Evolutionary conservation across 805 yeast species (phyloP).

Genomic region (Spathaspora hagerdaliae): DNA sequence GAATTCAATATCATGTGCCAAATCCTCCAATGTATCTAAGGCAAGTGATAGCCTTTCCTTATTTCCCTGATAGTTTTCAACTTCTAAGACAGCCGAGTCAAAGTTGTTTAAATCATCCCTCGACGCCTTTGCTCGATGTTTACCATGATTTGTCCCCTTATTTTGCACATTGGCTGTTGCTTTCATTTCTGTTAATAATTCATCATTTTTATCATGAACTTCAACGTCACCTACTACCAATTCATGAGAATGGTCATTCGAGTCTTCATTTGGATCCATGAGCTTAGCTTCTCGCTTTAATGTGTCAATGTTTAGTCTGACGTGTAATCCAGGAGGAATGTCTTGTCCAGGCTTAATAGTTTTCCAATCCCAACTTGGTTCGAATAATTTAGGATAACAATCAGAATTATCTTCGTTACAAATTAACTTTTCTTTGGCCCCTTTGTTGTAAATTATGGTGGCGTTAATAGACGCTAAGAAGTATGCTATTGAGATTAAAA

Average conservation of each 20-base stretch:
- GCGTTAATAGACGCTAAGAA: background rate
- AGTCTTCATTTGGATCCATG: slow-evolving; percentile 24
- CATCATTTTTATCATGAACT: slow-evolving; percentile 2
- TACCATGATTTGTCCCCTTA: background rate
- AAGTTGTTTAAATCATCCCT: slow-evolving; percentile 15
- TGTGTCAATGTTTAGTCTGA: slow-evolving; percentile 71
- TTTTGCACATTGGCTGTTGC: background rate
- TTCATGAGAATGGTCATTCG: slow-evolving; percentile 2
- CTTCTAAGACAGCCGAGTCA: slow-evolving; percentile 13
- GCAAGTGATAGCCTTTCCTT: slow-evolving; percentile 18
- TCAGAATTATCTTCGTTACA: slow-evolving; percentile 29
- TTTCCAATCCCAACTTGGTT: slow-evolving; percentile 68
- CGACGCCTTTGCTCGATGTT: slow-evolving; percentile 5
- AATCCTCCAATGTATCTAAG: slow-evolving; percentile 49
- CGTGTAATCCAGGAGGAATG: slow-evolving; percentile 77
- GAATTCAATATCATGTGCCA: slow-evolving; percentile 62
- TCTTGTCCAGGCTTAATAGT: slow-evolving; percentile 64
- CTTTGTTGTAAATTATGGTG: background rate
- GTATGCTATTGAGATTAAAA: background rate
- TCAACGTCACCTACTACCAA: slow-evolving; percentile 6
- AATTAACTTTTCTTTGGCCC: background rate
- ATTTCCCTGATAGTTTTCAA: slow-evolving; percentile 14
- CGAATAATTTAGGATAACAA: slow-evolving; percentile 49
- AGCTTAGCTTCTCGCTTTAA: slow-evolving; percentile 67
- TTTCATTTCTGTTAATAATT: slow-evolving; percentile 1